A percentile compares a stretch with the other conserved stretches of the same genome.
These are phyloP conservation scores for Alternaria solani DNA, from an alignment of 2,329 filamentous ascomycete genomes.

Conservation along the genomic window DNA sequence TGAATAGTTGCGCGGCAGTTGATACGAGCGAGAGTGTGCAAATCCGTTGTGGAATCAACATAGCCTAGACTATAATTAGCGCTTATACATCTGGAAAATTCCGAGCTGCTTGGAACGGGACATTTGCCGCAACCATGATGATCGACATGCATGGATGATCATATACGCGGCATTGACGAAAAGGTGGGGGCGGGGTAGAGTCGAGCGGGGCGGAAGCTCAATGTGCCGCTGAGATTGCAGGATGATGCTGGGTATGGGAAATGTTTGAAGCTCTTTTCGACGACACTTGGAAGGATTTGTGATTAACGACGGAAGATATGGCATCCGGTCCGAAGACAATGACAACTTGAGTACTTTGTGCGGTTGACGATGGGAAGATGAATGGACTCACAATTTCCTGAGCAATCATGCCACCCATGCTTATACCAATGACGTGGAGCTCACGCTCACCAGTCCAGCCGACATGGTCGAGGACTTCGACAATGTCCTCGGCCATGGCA, in stretches of 20 bases:
- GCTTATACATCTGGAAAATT: background rate
- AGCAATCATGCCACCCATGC: conserved; percentile 91
- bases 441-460: conserved; percentile 70
- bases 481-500: conserved; percentile 80
- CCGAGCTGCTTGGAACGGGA: background rate
- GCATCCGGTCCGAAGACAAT: conserved; percentile 28
- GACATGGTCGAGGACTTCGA: conserved; percentile 74
- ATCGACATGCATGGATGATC: conserved; percentile 1
- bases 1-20: conserved; percentile 58
- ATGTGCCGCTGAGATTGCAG: conserved; percentile 30
- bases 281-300: conserved; percentile 18
- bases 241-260: conserved; percentile 28
- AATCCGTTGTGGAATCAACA: conserved; percentile 58
- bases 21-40: conserved; percentile 61
- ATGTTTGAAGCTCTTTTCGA: conserved; percentile 27
- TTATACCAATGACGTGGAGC: conserved; percentile 77
- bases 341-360: background rate
- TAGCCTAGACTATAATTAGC: conserved; percentile 38
- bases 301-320: conserved; percentile 32
- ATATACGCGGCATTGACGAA: conserved; percentile 4
- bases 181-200: conserved; percentile 24
- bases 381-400: conserved; percentile 71
- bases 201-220: conserved; percentile 20
- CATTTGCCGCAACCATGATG: background rate
- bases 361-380: background rate